These are phyloP conservation scores for Passiflora organensis DNA, from an alignment of 345 rosid genomes.

Conservation along the genomic window DNA sequence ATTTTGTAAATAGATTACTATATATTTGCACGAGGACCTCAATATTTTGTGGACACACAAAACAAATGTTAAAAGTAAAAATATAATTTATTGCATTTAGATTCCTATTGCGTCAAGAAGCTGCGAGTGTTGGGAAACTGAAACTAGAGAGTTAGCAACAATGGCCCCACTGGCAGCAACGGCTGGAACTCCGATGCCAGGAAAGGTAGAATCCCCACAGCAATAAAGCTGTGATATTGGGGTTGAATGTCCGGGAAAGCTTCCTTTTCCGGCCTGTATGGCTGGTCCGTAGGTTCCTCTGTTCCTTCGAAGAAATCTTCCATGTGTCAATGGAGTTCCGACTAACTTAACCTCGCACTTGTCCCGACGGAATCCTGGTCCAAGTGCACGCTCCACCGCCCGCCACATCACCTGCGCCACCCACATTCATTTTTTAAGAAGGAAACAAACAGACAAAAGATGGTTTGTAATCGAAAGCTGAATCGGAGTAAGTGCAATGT, in stretches of 20 bases:
- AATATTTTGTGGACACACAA: no score
- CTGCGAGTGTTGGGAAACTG: constrained; percentile 71
- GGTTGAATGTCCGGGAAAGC: constrained; percentile 82
- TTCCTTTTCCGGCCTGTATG: constrained; percentile 67
- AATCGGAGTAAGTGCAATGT: not conserved
- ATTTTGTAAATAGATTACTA: no score
- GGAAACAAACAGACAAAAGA: no score
- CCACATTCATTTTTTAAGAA: no score
- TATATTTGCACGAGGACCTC: no score
- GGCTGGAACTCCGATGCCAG: constrained; percentile 90
- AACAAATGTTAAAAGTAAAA: constrained; percentile 1
- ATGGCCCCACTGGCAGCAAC: constrained; percentile 94
- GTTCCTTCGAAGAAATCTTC: constrained; percentile 67
- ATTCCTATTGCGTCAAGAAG: constrained; percentile 87
- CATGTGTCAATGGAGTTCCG: constrained; percentile 83
- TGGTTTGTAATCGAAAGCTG: not conserved
- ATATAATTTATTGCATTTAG: constrained; percentile 23
- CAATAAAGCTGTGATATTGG: constrained; percentile 73
- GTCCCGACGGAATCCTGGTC: constrained; percentile 66
- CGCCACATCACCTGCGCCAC: constrained; percentile 94
- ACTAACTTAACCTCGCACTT: constrained; percentile 78
- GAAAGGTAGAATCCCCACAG: constrained; percentile 92
- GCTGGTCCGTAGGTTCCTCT: constrained; percentile 92
- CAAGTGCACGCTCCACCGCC: constrained; percentile 80
- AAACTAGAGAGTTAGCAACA: constrained; percentile 77